Evolutionary conservation across 1,284 basidiomycete species (phyloP).

Genomic region (Ustilago nuda): DNA sequence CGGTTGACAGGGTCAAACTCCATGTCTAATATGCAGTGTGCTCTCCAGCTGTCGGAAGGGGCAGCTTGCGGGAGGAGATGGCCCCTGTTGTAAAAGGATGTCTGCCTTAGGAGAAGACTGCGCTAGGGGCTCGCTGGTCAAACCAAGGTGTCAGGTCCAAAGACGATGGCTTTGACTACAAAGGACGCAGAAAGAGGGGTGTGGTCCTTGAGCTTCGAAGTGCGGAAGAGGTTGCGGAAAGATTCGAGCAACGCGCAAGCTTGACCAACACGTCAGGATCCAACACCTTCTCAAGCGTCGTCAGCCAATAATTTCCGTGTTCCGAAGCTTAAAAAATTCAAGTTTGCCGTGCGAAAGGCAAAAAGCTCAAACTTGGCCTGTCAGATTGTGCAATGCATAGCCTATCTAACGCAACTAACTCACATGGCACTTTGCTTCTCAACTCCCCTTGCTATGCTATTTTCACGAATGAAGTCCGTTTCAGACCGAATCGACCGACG

Average conservation of each 20-base stretch:
- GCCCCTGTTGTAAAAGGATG: background rate
- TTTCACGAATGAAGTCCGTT: background rate
- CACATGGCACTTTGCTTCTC: background rate
- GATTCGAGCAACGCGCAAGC: slow-evolving; percentile 13
- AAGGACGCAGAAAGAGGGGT: background rate
- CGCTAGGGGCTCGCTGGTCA: no score
- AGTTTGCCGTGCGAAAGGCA: slow-evolving; percentile 10
- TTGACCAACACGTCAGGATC: slow-evolving; percentile 23
- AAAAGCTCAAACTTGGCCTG: slow-evolving; percentile 8
- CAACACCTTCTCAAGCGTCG: slow-evolving; percentile 12
- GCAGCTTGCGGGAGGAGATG: background rate
- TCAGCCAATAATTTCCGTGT: slow-evolving; percentile 11
- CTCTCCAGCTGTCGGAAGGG: background rate
- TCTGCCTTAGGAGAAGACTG: background rate
- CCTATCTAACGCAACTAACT: background rate
- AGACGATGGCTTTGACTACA: no score
- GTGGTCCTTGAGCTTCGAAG: background rate
- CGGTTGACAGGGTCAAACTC: slow-evolving; percentile 43
- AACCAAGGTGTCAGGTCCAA: no score
- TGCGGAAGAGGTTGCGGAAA: slow-evolving; percentile 5
- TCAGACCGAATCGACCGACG: background rate
- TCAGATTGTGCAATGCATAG: slow-evolving; percentile 33
- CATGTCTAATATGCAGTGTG: slow-evolving; percentile 16
- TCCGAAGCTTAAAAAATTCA: background rate
- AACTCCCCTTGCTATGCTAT: background rate